Evolutionary conservation across 441 rosid genomes (phyloP), one percentile per base, ranked within the genome.

Genomic region (Raphanus hybrid): DNA sequence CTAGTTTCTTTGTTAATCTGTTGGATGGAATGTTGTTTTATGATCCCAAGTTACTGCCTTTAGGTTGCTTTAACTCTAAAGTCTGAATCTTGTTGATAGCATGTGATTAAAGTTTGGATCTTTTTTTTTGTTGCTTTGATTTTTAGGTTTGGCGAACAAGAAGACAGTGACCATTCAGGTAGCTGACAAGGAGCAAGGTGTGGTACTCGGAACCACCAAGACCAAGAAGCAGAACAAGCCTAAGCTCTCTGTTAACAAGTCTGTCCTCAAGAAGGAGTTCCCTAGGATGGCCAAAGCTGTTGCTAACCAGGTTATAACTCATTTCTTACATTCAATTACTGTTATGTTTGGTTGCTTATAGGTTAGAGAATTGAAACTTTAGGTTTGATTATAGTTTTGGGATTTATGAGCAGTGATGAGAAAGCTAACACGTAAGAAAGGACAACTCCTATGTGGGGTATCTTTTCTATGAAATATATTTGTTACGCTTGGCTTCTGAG

Each of bases 401-500:
- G 4, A 1, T 29, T 29, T 5, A 29, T 29, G 34, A 29, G 34
- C 77, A 15, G 75, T 79, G 82, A 74, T 75, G 82, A 80, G 79
- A 75, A 80, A 75, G 82, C 75, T 80, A 75, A 80, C 79, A 80
- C 52, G 73, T 75, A 75, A 80, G 80, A 75, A 66, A 80, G 39
- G 34, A 29, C 34, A 29, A 29, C 34, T 29, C 34, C 34, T 29
- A 29, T 29, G 34, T 29, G 34, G 34, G 34, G 34, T 23, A 18
- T 55, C 27, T 85, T 79, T 80, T 84, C 83, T 0, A 60, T 86
- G 89, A 81, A 87, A 82, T 85, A 12, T 71, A 67, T 55, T 76
- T 80, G 91, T 87, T 86, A 85, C 84, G 84, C 88, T 85, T 86
- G 87, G 88, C 89, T 87, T 78, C 82, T 79, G 82, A 79, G 82